These are phyloP conservation scores for Teratosphaeriaceae sp. DNA, from an alignment of 2,329 filamentous ascomycete species.

Conservation along the genomic window DNA sequence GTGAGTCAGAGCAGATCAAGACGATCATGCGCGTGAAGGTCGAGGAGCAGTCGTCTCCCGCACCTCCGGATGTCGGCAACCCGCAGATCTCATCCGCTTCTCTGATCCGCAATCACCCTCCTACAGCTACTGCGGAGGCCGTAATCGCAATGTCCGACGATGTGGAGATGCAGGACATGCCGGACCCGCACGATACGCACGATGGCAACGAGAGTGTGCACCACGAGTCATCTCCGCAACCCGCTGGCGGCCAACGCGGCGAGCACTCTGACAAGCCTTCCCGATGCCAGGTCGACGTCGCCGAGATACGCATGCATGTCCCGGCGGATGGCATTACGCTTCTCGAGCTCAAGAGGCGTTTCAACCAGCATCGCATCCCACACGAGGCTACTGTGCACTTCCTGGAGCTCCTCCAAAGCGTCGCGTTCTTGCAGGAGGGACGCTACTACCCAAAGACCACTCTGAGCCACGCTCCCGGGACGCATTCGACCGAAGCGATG, in stretches of 20 bases:
- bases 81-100: too few relatives aligned
- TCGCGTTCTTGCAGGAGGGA: not conserved
- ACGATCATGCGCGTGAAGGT: not conserved
- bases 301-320: not conserved
- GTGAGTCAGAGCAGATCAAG: too few relatives aligned
- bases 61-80: not conserved
- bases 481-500: too few relatives aligned
- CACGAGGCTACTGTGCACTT: not conserved
- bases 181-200: too few relatives aligned
- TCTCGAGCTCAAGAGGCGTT: not conserved
- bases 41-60: not conserved
- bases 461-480: too few relatives aligned
- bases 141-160: too few relatives aligned
- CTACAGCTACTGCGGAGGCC: too few relatives aligned
- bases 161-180: too few relatives aligned
- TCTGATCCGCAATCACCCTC: too few relatives aligned
- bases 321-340: conserved; percentile 4
- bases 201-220: too few relatives aligned
- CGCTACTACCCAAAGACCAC: not conserved
- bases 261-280: not conserved
- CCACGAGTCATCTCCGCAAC: too few relatives aligned
- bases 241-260: too few relatives aligned
- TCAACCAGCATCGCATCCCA: not conserved
- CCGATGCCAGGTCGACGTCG: not conserved
- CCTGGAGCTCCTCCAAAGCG: not conserved